Conservation (phyloP, 2,329 filamentous ascomycete species). For the Aspergillus sp. region DNA sequence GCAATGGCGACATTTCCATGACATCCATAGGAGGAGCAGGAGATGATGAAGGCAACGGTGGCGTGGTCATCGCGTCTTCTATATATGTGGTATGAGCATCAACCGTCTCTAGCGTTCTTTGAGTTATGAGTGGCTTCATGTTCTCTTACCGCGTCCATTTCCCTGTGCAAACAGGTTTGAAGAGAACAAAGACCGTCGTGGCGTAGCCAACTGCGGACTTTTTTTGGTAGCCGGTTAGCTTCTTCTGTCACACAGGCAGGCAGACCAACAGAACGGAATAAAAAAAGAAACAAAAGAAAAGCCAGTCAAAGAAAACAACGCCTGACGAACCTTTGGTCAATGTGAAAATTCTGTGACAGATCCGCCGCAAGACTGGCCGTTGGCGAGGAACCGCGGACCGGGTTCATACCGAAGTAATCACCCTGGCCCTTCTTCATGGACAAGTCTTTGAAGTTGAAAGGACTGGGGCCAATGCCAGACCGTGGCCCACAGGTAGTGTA, state of each 20-base stretch:
- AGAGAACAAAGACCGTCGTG: constrained; percentile 76
- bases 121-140: neutral
- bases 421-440: constrained; percentile 59
- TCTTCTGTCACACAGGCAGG: constrained; percentile 10
- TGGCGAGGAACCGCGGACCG: constrained; percentile 76
- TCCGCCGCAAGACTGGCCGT: constrained; percentile 86
- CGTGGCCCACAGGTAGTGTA: constrained; percentile 46
- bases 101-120: neutral
- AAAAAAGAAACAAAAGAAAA: constrained; percentile 9
- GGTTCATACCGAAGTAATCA: constrained; percentile 78
- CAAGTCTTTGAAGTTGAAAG: constrained; percentile 68
- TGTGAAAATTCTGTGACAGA: constrained; percentile 91
- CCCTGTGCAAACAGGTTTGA: constrained; percentile 56
- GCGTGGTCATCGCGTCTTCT: constrained; percentile 70
- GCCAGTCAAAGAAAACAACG: constrained; percentile 9
- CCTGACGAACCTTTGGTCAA: constrained; percentile 76
- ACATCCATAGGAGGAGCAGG: constrained; percentile 62
- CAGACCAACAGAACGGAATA: neutral
- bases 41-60: constrained; percentile 76
- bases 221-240: constrained; percentile 32
- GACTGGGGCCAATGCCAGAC: constrained; percentile 52
- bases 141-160: constrained; percentile 49
- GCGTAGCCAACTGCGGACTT: constrained; percentile 75
- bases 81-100: constrained; percentile 24
- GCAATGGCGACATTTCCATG: constrained; percentile 91